Percentiles rank a stretch among this genome's conserved stretches.
These are phyloP conservation scores for Tephrocybe rancida DNA, from an alignment of 768 basidiomycete genomes.

Conservation along the genomic window DNA sequence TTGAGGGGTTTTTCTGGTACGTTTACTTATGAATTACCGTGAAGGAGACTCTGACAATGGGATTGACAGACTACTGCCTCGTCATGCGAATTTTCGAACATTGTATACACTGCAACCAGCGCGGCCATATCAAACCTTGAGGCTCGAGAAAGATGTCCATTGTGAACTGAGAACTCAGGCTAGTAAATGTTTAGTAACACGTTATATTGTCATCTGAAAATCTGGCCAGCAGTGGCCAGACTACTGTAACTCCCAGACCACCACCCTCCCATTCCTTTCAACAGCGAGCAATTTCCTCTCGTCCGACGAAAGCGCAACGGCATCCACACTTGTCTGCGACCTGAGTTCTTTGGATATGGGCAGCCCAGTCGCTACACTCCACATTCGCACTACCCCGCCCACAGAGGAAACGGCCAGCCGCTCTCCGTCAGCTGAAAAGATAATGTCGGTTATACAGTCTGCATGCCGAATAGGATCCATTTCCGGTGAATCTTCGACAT, in stretches of 20 bases:
- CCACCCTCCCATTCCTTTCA: not conserved
- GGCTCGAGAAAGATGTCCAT: too few species aligned
- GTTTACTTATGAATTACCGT: too few species aligned
- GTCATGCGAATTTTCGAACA: too few species aligned
- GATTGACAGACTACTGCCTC: too few species aligned
- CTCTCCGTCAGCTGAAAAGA: not conserved
- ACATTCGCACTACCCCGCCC: not conserved
- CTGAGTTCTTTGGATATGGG: constrained; percentile 1
- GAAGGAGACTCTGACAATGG: too few species aligned
- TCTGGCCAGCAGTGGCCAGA: too few species aligned
- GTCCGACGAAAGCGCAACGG: not conserved
- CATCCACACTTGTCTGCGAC: not conserved
- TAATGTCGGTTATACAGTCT: not conserved
- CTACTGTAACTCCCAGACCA: not conserved
- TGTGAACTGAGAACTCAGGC: too few species aligned
- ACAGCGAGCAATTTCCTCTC: not conserved
- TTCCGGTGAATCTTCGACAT: not conserved
- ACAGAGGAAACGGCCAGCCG: not conserved
- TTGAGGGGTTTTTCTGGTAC: too few species aligned
- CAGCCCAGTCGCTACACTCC: not conserved
- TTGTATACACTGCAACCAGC: too few species aligned
- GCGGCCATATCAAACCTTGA: too few species aligned
- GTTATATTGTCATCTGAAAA: too few species aligned
- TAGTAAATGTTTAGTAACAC: too few species aligned
- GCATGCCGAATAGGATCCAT: not conserved